Evolutionary conservation across 495 filamentous ascomycete species (phyloP).

Genomic region (Staphylotrichum longicolle): DNA sequence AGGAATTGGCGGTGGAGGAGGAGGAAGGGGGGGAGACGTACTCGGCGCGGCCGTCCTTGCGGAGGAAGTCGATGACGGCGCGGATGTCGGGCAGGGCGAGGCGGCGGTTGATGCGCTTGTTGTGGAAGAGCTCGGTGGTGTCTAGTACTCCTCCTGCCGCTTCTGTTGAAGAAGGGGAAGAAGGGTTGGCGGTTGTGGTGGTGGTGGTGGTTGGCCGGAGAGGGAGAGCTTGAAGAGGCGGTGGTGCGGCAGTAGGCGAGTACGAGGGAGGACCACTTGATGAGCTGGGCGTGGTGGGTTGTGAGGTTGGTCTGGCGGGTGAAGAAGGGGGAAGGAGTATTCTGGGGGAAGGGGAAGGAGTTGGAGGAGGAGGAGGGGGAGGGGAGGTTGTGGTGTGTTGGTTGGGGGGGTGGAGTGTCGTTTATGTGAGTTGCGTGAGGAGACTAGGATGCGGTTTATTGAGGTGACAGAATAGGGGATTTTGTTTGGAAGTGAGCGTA

Average conservation of each 20-base stretch:
- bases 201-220: constrained; percentile 37
- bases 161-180: too few species aligned
- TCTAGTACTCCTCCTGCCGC: background rate
- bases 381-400: background rate
- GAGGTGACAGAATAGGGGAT: too few species aligned
- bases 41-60: constrained; percentile 65
- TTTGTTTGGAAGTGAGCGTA: too few species aligned
- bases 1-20: constrained; percentile 43
- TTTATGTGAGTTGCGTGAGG: too few species aligned
- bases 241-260: constrained; percentile 80
- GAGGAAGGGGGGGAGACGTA: constrained; percentile 51
- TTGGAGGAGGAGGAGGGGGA: constrained; percentile 5
- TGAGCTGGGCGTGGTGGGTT: constrained; percentile 73
- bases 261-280: constrained; percentile 82
- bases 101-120: constrained; percentile 51
- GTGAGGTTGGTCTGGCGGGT: constrained; percentile 73
- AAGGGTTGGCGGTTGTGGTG: background rate
- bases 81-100: constrained; percentile 61
- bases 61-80: constrained; percentile 72
- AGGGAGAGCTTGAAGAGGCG: constrained; percentile 68
- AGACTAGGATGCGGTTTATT: too few species aligned
- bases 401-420: background rate
- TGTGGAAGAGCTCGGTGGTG: constrained; percentile 51
- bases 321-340: constrained; percentile 74
- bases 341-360: constrained; percentile 48